phyloP scores from a whole-genome alignment of 371 early-diverging fungal genomes.

The Mortierella polycephala region DNA sequence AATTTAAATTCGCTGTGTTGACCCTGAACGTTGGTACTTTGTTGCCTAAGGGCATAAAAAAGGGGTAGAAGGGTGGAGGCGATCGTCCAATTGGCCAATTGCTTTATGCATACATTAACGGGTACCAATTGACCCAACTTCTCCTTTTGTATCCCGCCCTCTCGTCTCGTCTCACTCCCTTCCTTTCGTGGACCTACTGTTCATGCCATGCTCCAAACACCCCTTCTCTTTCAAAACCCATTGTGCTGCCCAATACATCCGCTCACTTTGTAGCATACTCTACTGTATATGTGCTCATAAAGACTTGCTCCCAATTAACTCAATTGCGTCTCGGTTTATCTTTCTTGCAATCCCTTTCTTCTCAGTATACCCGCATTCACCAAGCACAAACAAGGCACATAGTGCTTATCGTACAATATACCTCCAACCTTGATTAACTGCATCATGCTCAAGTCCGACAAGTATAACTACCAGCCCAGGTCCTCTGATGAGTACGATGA shows the following conservation, averaged over 20 bases:
- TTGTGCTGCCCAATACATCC: too few species aligned
- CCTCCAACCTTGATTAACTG: neutral
- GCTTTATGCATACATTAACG: neutral
- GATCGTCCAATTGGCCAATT: too few species aligned
- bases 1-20: neutral
- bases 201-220: too few species aligned
- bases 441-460: constrained; percentile 25
- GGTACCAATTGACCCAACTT: neutral
- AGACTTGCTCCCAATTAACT: neutral
- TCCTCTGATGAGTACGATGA: constrained; percentile 18
- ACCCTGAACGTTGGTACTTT: too few species aligned
- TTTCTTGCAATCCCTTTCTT: too few species aligned
- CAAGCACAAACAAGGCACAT: too few species aligned
- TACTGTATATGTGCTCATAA: too few species aligned
- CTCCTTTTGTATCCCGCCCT: neutral
- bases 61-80: too few species aligned
- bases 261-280: too few species aligned
- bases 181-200: neutral
- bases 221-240: too few species aligned
- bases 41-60: too few species aligned
- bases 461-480: constrained; percentile 10
- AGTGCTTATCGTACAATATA: too few species aligned
- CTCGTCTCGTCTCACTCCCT: neutral
- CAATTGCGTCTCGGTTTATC: neutral
- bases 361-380: neutral